Base-by-base conservation (phyloP, 2,329 filamentous ascomycete genomes). In the Cytospora schulzeri region DNA sequence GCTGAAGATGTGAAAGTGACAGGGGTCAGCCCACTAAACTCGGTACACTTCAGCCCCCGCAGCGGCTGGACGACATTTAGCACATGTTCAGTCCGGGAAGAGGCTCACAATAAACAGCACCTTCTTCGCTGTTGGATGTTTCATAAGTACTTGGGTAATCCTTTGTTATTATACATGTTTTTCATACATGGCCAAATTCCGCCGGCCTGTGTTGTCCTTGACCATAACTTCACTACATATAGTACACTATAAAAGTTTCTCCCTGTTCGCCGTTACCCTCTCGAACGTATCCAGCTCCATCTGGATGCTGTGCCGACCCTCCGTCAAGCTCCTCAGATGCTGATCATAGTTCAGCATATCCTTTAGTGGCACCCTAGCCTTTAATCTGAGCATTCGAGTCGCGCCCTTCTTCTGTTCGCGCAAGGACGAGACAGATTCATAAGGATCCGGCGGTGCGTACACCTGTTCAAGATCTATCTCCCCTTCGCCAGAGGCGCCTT, bases 281-380 rank as follows among this genome's bases (percentile, higher is more conserved):
- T 85, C 83, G 69, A 87, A 86, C 8, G 80, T 84, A 68, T 85
- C 84, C 70, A 86, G 81, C 4, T 82, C 78, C 83, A 87, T 84
- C 1, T 83, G 84, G 73, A 87, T 78, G 6, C 83, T 80, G 71
- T 88, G 85, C 2, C 95, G 83, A 0, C 95, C 95, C 3, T 90
- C 91, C 4, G 94, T 99, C 80, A 97, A 84, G 76, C 92, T 93
- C 60, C 95, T 83, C 68, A 99, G 78, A 73, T 96, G 91, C 74
- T 92, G 92, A 70, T 98, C 81, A 76, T 98, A 99, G 51, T 94
- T 91, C 41, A 98, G 89, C 92, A 98, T 97, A 77, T 98, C 94
- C 78, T 95, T 96, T 71, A 98, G 82, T 35, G 95, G 95, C 31
- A 98, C 94, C 71, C 91, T 88, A 26, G 93, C 95, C 14, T 90